A percentile compares a stretch with the other conserved stretches of the same genome.
Conservation (phyloP, 148 eudicot species). For the Drosera capensis region DNA sequence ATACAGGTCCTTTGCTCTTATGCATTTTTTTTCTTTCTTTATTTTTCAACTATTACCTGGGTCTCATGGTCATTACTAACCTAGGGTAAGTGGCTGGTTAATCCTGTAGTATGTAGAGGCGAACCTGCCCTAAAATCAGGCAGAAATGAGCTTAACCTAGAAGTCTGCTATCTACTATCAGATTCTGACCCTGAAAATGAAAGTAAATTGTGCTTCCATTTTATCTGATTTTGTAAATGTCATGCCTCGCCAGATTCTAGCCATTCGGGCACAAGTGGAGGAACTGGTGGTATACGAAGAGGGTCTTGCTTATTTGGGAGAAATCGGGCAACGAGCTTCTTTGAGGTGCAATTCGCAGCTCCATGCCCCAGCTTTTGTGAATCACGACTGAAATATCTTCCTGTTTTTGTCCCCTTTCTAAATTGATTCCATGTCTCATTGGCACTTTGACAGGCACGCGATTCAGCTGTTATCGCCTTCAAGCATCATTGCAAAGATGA, state of each 20-base stretch:
- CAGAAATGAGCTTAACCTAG: too few relatives aligned
- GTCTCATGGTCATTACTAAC: too few relatives aligned
- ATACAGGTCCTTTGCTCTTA: conserved; percentile 66
- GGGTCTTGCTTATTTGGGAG: conserved; percentile 80
- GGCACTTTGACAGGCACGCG: conserved; percentile 51
- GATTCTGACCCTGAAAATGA: too few relatives aligned
- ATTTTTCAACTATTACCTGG: too few relatives aligned
- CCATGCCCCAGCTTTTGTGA: neutral
- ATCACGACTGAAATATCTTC: neutral
- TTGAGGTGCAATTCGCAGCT: conserved; percentile 34
- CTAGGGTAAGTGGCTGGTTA: too few relatives aligned
- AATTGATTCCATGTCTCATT: neutral
- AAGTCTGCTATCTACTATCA: too few relatives aligned
- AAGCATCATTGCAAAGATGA: conserved; percentile 75
- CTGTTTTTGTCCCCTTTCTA: neutral
- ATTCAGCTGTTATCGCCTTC: conserved; percentile 86
- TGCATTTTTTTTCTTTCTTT: neutral
- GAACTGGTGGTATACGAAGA: conserved; percentile 79
- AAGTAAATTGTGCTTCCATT: too few relatives aligned
- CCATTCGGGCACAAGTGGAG: conserved; percentile 94
- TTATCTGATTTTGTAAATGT: conserved; percentile 2
- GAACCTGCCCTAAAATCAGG: too few relatives aligned
- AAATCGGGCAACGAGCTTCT: conserved; percentile 83
- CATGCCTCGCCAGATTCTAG: conserved; percentile 69
- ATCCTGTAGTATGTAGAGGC: neutral